phyloP scores from a whole-genome alignment of 164 flowering plant species.

The Annona cherimola region DNA sequence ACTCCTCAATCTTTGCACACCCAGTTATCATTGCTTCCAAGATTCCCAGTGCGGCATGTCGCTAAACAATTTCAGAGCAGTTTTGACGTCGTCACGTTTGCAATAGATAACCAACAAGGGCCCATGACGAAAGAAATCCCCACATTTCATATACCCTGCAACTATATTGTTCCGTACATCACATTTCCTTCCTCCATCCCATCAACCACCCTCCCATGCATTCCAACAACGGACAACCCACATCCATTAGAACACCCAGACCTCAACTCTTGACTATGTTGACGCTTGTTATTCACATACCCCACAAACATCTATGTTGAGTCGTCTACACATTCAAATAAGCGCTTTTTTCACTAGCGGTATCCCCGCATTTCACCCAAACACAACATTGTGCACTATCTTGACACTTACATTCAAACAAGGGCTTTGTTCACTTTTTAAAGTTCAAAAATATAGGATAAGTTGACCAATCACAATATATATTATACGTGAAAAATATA shows the following conservation, averaged over 20 bases:
- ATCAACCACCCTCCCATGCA: slow-evolving; percentile 17
- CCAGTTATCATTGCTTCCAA: slow-evolving; percentile 28
- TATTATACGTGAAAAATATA: too few relatives aligned
- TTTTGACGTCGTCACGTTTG: slow-evolving; percentile 21
- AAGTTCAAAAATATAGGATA: too few relatives aligned
- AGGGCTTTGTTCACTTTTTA: too few relatives aligned
- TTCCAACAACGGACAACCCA: slow-evolving; percentile 12
- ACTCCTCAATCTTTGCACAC: slow-evolving; percentile 21
- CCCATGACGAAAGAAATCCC: slow-evolving; percentile 26
- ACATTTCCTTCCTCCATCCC: slow-evolving; percentile 18
- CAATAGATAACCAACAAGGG: slow-evolving; percentile 24
- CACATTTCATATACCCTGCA: slow-evolving; percentile 21
- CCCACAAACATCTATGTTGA: too few relatives aligned
- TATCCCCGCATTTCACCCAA: too few relatives aligned
- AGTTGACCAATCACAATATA: too few relatives aligned
- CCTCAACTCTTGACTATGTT: too few relatives aligned
- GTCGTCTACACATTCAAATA: too few relatives aligned
- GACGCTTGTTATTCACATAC: too few relatives aligned
- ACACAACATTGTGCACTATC: too few relatives aligned
- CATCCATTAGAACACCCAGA: slow-evolving; percentile 23
- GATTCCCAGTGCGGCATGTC: slow-evolving; percentile 26
- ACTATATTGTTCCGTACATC: slow-evolving; percentile 31
- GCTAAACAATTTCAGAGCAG: slow-evolving; percentile 19
- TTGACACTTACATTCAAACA: too few relatives aligned
- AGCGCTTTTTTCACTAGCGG: too few relatives aligned